Conservation (phyloP, 2,329 filamentous ascomycete species). For the Apiospora pterosperma region DNA sequence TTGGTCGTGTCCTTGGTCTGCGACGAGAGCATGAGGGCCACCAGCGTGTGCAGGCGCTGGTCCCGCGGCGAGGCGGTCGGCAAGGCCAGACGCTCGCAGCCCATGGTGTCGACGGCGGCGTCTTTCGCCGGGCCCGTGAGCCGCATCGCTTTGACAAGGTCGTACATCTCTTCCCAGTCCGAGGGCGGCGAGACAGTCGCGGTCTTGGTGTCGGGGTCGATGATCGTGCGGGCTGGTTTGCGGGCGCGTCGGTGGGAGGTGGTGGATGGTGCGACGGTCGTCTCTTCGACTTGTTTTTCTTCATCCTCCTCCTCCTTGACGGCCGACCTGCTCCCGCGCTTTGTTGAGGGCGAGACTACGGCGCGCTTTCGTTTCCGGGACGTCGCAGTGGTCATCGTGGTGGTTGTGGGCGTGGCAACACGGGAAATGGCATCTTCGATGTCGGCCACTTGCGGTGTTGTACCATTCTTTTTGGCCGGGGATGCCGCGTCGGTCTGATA, state of each 20-base stretch:
- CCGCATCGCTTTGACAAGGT: constrained; percentile 74
- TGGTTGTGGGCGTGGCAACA: constrained; percentile 7
- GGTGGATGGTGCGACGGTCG: background rate
- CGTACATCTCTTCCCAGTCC: constrained; percentile 73
- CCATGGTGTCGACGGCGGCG: constrained; percentile 97
- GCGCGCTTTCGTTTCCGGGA: constrained; percentile 24
- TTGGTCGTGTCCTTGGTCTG: constrained; percentile 95
- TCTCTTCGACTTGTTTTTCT: constrained; percentile 12
- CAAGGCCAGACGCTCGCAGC: constrained; percentile 75
- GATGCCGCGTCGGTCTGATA: constrained; percentile 14
- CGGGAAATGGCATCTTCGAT: constrained; percentile 26
- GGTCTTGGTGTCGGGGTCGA: constrained; percentile 17
- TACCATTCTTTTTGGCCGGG: constrained; percentile 9
- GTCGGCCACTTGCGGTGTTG: constrained; percentile 14
- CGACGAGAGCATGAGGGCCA: constrained; percentile 85
- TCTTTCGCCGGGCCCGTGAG: constrained; percentile 53
- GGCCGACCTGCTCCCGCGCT: background rate
- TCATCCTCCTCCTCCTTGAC: constrained; percentile 8
- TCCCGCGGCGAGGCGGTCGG: constrained; percentile 45
- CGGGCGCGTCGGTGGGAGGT: constrained; percentile 13
- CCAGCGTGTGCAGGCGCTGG: constrained; percentile 79
- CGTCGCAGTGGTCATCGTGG: background rate
- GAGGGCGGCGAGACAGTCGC: constrained; percentile 19
- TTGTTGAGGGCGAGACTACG: background rate
- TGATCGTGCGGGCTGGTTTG: constrained; percentile 23